Evolutionary conservation across 768 basidiomycete species (phyloP).

Genomic region (Cystobasidium ongulense): DNA sequence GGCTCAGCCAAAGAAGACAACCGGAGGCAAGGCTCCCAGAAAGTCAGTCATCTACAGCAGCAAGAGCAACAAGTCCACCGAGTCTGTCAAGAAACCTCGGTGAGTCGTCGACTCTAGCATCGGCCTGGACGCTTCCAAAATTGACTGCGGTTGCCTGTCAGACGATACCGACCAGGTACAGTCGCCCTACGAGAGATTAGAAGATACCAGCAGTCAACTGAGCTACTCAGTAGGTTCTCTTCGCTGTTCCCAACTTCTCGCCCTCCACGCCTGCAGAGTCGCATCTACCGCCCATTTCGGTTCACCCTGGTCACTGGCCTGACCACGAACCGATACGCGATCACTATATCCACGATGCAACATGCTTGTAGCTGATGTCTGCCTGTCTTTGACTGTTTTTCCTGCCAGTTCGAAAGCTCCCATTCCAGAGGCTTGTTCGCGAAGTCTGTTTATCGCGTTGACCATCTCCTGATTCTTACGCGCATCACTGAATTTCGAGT

Average conservation of each 20-base stretch:
- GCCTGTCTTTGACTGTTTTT: background rate
- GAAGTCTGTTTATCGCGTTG: slow-evolving; percentile 54
- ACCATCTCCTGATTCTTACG: too few species aligned
- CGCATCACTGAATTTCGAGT: too few species aligned
- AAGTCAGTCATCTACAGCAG: background rate
- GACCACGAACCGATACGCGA: background rate
- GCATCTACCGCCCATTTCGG: background rate
- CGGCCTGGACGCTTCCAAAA: background rate
- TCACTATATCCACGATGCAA: background rate
- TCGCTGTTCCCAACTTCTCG: background rate
- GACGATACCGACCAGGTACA: slow-evolving; percentile 52
- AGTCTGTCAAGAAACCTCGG: background rate
- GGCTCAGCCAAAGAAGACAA: slow-evolving; percentile 43
- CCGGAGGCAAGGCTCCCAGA: background rate
- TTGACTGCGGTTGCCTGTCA: background rate
- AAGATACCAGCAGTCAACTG: slow-evolving; percentile 47
- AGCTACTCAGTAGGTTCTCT: slow-evolving; percentile 40
- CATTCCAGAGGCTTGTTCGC: slow-evolving; percentile 65
- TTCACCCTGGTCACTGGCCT: background rate
- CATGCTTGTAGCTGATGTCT: background rate
- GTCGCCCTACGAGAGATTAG: slow-evolving; percentile 52
- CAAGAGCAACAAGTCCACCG: background rate
- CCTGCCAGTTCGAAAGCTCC: slow-evolving; percentile 43
- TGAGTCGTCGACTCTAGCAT: background rate
- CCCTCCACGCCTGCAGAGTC: background rate